phyloP scores from a whole-genome alignment of 2,329 filamentous ascomycete species.

The Colletotrichum siamense region DNA sequence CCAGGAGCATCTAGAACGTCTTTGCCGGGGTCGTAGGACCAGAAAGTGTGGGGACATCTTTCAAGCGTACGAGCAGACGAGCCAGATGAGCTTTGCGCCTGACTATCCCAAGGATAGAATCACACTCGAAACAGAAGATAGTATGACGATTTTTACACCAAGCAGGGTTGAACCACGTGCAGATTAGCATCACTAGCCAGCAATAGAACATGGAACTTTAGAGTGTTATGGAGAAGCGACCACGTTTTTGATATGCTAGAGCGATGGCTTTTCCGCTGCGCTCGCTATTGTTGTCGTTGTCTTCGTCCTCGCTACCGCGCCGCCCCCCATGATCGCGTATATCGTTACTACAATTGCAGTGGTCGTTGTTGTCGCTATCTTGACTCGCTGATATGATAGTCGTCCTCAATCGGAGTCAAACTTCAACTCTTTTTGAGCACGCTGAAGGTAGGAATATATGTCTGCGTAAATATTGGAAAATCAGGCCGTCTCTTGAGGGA shows the following conservation, averaged over 20 bases:
- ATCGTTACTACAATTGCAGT: neutral
- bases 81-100: neutral
- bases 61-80: neutral
- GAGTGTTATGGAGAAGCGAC: neutral
- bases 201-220: neutral
- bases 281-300: neutral
- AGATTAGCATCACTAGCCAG: neutral
- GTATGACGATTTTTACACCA: too few relatives aligned
- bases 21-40: accelerated
- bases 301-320: neutral
- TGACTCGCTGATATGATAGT: too few relatives aligned
- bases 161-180: neutral
- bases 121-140: too few relatives aligned
- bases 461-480: neutral
- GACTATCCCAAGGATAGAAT: neutral
- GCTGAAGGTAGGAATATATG: neutral
- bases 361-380: neutral
- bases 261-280: neutral
- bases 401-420: neutral
- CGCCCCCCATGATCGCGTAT: neutral
- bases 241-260: neutral
- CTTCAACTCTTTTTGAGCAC: accelerated
- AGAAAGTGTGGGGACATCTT: neutral
- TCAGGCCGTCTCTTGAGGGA: accelerated
- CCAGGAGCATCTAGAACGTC: accelerated